Evolutionary conservation across 164 flowering plant species (phyloP).

Genomic region (Protea cynaroides): DNA sequence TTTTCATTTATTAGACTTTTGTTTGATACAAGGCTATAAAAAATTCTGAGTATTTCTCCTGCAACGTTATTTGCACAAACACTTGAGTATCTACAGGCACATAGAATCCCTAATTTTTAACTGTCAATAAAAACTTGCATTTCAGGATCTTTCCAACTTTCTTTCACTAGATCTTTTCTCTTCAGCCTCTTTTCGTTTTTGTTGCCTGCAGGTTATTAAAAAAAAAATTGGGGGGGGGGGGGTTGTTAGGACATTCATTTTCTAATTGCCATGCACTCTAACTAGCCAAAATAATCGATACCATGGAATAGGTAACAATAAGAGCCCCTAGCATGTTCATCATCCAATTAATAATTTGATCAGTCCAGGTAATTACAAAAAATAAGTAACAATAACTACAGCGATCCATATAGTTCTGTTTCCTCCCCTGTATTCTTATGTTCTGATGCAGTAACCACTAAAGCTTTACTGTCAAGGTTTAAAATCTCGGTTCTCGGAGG

Average conservation of each 20-base stretch:
- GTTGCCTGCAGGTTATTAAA: slow-evolving; percentile 60
- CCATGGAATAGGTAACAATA: neutral
- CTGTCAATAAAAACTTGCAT: neutral
- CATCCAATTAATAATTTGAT: too few species aligned
- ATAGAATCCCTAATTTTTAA: neutral
- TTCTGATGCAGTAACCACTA: too few species aligned
- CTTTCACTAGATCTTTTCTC: slow-evolving; percentile 65
- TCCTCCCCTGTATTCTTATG: too few species aligned
- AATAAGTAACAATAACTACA: too few species aligned
- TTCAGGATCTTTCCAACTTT: slow-evolving; percentile 57
- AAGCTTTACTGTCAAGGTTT: too few species aligned
- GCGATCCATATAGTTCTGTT: too few species aligned
- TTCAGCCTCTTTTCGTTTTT: slow-evolving; percentile 74
- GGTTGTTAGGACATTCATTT: neutral
- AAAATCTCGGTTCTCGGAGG: too few species aligned
- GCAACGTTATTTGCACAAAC: neutral
- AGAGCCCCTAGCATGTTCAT: neutral
- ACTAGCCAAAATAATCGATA: neutral
- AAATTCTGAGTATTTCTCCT: too few species aligned
- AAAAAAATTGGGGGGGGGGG: neutral
- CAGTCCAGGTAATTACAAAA: too few species aligned
- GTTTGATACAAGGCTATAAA: too few species aligned
- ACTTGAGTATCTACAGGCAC: neutral
- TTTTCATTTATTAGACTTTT: too few species aligned
- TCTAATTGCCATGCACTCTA: neutral